Base-by-base conservation (phyloP, 768 basidiomycete species). In the Leccinum boreale region DNA sequence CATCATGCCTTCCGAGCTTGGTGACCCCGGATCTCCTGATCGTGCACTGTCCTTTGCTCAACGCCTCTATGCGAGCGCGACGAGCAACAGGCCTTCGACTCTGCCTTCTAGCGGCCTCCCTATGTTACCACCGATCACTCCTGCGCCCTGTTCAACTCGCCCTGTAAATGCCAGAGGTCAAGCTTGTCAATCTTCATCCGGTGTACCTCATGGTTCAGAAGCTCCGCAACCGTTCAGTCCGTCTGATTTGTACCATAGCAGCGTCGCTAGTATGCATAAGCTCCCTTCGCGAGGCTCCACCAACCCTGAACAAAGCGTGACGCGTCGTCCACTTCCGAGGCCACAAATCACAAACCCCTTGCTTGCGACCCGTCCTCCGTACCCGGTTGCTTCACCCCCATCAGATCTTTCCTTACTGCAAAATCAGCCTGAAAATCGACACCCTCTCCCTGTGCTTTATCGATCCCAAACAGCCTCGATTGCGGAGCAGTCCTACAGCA, bases 61-160 rank as follows among this genome's bases (percentile, higher is more conserved):
- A 49, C 74, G 73, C 50, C 64, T 81, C 26, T 81, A 80, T 60
- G 77, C 76, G 7, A 79, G 77, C 48, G 75, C 78, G 4, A 52
- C 68, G 26, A 65, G 58, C 53, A 66, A 61, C 52, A 64, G 57
- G 28, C 55, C 57, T 23, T 58, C 62, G 12, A 44, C 44, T 11
- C 44, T 29, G 9, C 51, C 60, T 45, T 42, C 54, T n/a, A 33
- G 35, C n/a, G 24, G 7, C 47, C 47, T 56, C 21, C 46, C 66
- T 8, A 24, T 60, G 33, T 46, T 51, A 54, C 56, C 59, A 21
- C 42, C 49, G 12, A 56, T 61, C 33, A 39, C 44, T 21, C 35
- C 51, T 26, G 4, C 31, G 15, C 12, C 57, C 23, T 52, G 50
- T 23, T 44, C 54, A 28, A 21, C 28, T 26, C 51, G 45, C 14